Evolutionary conservation across 2,329 filamentous ascomycete species (phyloP).

Genomic region (Ophiostoma fasciatum): DNA sequence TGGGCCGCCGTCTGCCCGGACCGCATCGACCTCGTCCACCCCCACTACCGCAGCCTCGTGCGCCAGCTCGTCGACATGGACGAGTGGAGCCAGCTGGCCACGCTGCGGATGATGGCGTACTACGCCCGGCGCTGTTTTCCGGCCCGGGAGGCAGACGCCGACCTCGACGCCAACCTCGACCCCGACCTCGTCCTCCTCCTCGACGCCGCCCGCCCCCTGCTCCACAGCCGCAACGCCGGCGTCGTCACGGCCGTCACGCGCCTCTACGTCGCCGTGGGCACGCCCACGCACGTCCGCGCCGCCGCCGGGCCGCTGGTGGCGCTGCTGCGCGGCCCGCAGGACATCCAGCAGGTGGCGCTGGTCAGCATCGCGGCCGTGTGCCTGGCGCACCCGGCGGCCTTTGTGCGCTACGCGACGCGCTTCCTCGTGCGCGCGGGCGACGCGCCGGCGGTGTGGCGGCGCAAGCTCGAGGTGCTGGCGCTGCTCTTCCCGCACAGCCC

Average conservation of each 20-base stretch:
- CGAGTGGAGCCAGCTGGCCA: constrained; percentile 88
- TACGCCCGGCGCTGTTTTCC: constrained; percentile 88
- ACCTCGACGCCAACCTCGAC: constrained; percentile 46
- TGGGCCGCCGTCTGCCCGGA: constrained; percentile 85
- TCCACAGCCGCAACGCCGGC: constrained; percentile 85
- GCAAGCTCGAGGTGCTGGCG: constrained; percentile 84
- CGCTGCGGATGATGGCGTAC: constrained; percentile 63
- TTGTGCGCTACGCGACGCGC: constrained; percentile 76
- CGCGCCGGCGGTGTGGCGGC: constrained; percentile 65
- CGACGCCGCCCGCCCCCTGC: constrained; percentile 63
- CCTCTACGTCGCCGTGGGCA: constrained; percentile 74
- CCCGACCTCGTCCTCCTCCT: constrained; percentile 72
- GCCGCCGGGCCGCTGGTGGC: constrained; percentile 77
- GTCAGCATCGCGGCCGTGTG: constrained; percentile 95
- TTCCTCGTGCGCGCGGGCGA: constrained; percentile 78
- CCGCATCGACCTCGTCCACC: constrained; percentile 74
- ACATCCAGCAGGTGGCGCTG: constrained; percentile 78
- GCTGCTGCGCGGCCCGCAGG: constrained; percentile 66
- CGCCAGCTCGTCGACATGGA: constrained; percentile 97
- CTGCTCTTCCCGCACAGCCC: constrained; percentile 78
- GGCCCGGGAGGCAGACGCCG: constrained; percentile 24
- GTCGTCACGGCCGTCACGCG: constrained; percentile 80
- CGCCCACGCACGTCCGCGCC: constrained; percentile 55
- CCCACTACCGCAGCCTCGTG: constrained; percentile 71
- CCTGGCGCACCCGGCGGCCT: constrained; percentile 58